Evolutionary conservation across 169 alveolate genomes (phyloP).

Genomic region (Ichthyophthirius multifiliis): DNA sequence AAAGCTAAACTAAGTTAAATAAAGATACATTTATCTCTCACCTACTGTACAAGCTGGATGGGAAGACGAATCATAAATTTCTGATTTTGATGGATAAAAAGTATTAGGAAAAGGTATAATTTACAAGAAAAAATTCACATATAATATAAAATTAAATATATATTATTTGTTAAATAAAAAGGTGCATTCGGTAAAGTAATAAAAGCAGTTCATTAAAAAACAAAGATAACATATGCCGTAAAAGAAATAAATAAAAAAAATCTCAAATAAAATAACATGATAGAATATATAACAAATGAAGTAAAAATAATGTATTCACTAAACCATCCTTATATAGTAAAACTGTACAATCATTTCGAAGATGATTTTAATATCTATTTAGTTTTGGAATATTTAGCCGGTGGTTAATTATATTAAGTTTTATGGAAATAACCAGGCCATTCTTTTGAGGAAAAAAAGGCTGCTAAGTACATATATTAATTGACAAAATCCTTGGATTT

Average conservation of each 20-base stretch:
- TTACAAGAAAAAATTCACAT: conserved; percentile 21
- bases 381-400: conserved; percentile 65
- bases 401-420: conserved; percentile 35
- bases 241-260: conserved; percentile 83
- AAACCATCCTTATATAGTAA: conserved; percentile 85
- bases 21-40: conserved; percentile 54
- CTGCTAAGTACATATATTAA: conserved; percentile 29
- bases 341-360: conserved; percentile 86
- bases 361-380: conserved; percentile 85
- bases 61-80: conserved; percentile 76
- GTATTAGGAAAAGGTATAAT: conserved; percentile 28
- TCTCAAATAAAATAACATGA: conserved; percentile 66
- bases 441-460: conserved; percentile 28
- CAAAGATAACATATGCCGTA: conserved; percentile 79
- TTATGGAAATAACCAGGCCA: conserved; percentile 45
- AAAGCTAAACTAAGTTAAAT: conserved; percentile 26
- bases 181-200: conserved; percentile 85
- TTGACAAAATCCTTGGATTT: conserved; percentile 10
- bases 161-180: background rate
- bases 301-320: conserved; percentile 86
- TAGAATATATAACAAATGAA: conserved; percentile 75
- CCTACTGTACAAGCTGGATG: conserved; percentile 64
- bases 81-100: conserved; percentile 62
- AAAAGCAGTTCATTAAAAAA: conserved; percentile 70
- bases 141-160: conserved; percentile 41